Evolutionary conservation across 2,329 filamentous ascomycete genomes (phyloP).

Genomic region (Penicillium sp.): DNA sequence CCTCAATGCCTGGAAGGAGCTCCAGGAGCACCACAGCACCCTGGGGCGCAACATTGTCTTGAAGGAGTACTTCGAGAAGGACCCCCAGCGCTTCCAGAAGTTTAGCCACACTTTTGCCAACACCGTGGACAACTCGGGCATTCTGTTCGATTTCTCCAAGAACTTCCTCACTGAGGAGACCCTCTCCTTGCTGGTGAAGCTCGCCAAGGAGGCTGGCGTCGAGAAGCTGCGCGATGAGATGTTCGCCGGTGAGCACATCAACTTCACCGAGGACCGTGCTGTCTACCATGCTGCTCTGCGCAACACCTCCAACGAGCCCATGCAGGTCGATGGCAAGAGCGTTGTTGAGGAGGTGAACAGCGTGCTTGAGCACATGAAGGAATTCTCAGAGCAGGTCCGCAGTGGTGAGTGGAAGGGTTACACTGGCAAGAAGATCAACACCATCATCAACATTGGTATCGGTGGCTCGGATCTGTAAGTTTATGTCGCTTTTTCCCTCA

Average conservation of each 20-base stretch:
- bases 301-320: slow-evolving; percentile 79
- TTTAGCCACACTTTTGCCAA: slow-evolving; percentile 84
- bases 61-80: slow-evolving; percentile 88
- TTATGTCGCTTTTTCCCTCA: background rate
- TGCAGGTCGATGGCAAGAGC: slow-evolving; percentile 85
- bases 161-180: slow-evolving; percentile 97
- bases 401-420: slow-evolving; percentile 96
- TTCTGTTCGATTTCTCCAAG: slow-evolving; percentile 98
- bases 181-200: slow-evolving; percentile 77
- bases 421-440: slow-evolving; percentile 95
- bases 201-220: slow-evolving; percentile 86
- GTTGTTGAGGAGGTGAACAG: slow-evolving; percentile 91
- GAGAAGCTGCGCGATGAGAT: slow-evolving; percentile 95
- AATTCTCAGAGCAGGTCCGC: slow-evolving; percentile 92
- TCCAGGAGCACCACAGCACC: slow-evolving; percentile 84
- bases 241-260: slow-evolving; percentile 98
- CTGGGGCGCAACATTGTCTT: slow-evolving; percentile 88
- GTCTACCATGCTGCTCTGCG: slow-evolving; percentile 94
- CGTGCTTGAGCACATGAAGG: slow-evolving; percentile 96
- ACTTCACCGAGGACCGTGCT: slow-evolving; percentile 95
- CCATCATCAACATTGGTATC: slow-evolving; percentile 96
- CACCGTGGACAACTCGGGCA: slow-evolving; percentile 74
- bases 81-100: slow-evolving; percentile 85
- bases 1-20: slow-evolving; percentile 82
- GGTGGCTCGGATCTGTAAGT: slow-evolving; percentile 96